Evolutionary conservation across 768 basidiomycete species (phyloP).

Genomic region (Xerocomellus amylosporus): DNA sequence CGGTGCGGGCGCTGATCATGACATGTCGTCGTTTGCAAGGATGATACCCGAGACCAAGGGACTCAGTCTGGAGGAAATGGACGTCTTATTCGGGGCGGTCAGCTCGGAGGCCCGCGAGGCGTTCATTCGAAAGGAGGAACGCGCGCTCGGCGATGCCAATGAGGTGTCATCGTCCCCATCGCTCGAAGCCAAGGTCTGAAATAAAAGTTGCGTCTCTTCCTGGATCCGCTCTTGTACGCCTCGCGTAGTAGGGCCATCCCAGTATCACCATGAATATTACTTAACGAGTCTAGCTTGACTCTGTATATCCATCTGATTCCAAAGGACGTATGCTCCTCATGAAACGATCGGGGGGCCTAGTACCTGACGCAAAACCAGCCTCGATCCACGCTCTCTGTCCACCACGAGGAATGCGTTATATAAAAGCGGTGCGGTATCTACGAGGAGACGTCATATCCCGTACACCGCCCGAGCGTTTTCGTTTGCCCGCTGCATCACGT

Average conservation of each 20-base stretch:
- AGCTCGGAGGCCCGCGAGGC: constrained; percentile 50
- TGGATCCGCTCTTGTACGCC: no score
- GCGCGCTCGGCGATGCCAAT: constrained; percentile 12
- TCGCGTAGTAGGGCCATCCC: neutral
- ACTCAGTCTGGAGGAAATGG: constrained; percentile 53
- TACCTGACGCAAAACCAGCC: no score
- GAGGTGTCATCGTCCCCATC: constrained; percentile 7
- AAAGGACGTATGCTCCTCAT: neutral
- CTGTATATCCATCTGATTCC: neutral
- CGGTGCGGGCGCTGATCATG: neutral
- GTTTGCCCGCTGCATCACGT: constrained; percentile 58
- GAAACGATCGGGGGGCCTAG: neutral
- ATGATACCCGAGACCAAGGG: constrained; percentile 64
- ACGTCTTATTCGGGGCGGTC: constrained; percentile 58
- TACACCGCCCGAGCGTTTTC: constrained; percentile 66
- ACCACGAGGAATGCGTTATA: no score
- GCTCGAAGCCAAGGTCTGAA: constrained; percentile 5
- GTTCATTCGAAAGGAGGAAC: constrained; percentile 49
- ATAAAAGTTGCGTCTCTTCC: no score
- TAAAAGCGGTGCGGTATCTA: neutral
- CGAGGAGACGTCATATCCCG: constrained; percentile 30
- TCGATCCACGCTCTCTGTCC: neutral
- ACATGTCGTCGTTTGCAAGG: constrained; percentile 32
- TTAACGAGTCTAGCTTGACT: neutral
- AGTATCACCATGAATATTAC: neutral